Base-by-base conservation (phyloP, 2,329 filamentous ascomycete genomes). In the Simplicillium aogashimaense region DNA sequence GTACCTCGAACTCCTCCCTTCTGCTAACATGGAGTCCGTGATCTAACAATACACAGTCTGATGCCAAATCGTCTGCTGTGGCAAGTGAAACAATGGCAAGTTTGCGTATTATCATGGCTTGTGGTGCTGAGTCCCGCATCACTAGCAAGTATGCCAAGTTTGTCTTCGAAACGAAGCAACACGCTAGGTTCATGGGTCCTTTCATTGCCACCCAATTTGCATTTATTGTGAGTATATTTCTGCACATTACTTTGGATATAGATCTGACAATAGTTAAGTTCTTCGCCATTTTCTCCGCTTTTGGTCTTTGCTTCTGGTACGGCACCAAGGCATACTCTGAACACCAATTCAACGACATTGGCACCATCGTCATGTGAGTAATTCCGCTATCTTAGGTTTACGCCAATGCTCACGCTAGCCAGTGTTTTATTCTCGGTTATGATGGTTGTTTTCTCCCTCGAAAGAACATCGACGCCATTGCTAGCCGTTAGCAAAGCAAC, bases 231-330 rank as follows among this genome's bases (percentile, higher is more conserved):
- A 33, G 56, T 43, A n/a, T n/a, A 10, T 29, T 6, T 25, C 6
- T 25, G 20, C 20, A 25, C 20, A 5, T 25, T 25, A 9, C 20
- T 9, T 25, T 25, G 20, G 9, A 25, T 25, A 25, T 25, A 9
- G 5, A 29, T 3, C 7, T 6, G 3, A 10, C 28, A 4, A 3
- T 2, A 3, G 9, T 30, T 2, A 30, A 69, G 60, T 78, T 76
- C 56, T 77, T 78, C 38, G 66, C 65, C 3, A 53, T 73, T 1
- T 75, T 69, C 41, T 54, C 60, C 3, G 63, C 69, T 0, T 79
- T 80, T 45, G 71, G 67, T 2, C 61, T 81, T 16, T 63, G 70
- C 7, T 83, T 83, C 45, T 82, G 76, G 76, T 81, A 72, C 47
- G 78, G 78, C 3, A 68, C 70, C 35, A 72, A 68, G 48, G 65